Percentiles rank a stretch among this genome's conserved stretches.
Evolutionary conservation across 2,329 filamentous ascomycete genomes (phyloP).

Genomic region (Tolypocladium amazonense): DNA sequence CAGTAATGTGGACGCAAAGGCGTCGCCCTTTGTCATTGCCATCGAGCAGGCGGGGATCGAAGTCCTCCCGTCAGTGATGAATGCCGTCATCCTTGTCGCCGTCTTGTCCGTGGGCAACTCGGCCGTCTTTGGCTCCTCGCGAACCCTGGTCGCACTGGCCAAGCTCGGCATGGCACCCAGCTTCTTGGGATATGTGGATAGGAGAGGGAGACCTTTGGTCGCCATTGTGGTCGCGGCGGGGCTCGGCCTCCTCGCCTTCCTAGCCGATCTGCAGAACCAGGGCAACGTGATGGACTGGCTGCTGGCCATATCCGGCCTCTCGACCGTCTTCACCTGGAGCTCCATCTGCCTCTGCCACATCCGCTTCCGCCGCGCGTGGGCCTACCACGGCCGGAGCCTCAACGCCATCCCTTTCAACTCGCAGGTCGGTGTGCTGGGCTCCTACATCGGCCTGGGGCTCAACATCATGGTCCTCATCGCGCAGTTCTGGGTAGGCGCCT

Average conservation of each 20-base stretch:
- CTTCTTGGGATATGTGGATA: slow-evolving; percentile 72
- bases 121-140: slow-evolving; percentile 80
- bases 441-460: slow-evolving; percentile 67
- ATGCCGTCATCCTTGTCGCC: slow-evolving; percentile 84
- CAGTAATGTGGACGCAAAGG: slow-evolving; percentile 53
- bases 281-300: slow-evolving; percentile 68
- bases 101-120: slow-evolving; percentile 89
- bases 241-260: slow-evolving; percentile 64
- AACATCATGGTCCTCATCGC: slow-evolving; percentile 68
- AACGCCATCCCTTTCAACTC: slow-evolving; percentile 72
- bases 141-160: slow-evolving; percentile 80
- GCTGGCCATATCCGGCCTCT: slow-evolving; percentile 61
- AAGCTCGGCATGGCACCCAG: slow-evolving; percentile 76
- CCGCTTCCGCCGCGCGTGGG: slow-evolving; percentile 79
- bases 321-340: slow-evolving; percentile 68
- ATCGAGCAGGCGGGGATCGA: slow-evolving; percentile 76
- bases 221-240: slow-evolving; percentile 58
- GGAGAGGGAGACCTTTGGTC: slow-evolving; percentile 66
- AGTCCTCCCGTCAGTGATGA: slow-evolving; percentile 80
- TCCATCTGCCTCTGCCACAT: slow-evolving; percentile 88
- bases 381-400: slow-evolving; percentile 54
- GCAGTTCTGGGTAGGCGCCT: slow-evolving; percentile 82
- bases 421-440: slow-evolving; percentile 69
- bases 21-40: slow-evolving; percentile 89
- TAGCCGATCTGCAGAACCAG: slow-evolving; percentile 54